Base-by-base conservation (phyloP, 2,329 filamentous ascomycete species). In the Xylaria sp. region DNA sequence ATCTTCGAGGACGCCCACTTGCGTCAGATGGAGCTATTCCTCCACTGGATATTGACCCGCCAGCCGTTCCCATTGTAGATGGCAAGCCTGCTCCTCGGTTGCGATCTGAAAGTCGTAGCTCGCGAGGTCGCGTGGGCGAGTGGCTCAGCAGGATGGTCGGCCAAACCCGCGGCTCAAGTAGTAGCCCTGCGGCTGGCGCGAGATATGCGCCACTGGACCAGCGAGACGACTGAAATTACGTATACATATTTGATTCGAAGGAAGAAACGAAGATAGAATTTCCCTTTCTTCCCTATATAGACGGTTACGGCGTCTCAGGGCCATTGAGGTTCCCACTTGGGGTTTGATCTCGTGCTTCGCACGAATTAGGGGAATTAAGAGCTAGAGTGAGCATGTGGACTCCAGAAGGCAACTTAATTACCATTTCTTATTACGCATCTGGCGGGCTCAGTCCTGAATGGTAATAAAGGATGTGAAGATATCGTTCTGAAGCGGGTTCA, bases 21-120 rank as follows among this genome's bases (percentile, higher is more conserved):
- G 87, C 84, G 12, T 79, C 89, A 1, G 87, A 90, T 4, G 87
- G 82, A 67, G 87, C 88, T 7, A 93, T 97, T 62, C 92, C 93
- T 0, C 89, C 90, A 8, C 82, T 97, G 60, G 88, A 92, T 70
- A 91, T 97, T 60, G 89, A 96, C 42, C 91, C 92, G 4, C 92
- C 92, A 1, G 83, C 87, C 52, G 81, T 92, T 15, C 77, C 81
- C 37, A 78, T 82, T 25, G 78, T 81, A 37, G 77, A 78, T 50
- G 75, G 73, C 50, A 84, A 84, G 72, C 77, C 78, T 45, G 84
- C 83, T 71, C 77, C 78, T 3, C 77, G 78, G 56, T 45, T 69
- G 15, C 71, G 73, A 52, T 75, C 73, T 11, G 73, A 75, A 49
- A 76, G 74, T 51, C 70, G 69, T 42, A 72, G 66, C 54, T 74